Percentiles rank a stretch among this genome's conserved stretches.
These are phyloP conservation scores for Fusarium redolens DNA, from an alignment of 2,329 filamentous ascomycete genomes.

Conservation along the genomic window DNA sequence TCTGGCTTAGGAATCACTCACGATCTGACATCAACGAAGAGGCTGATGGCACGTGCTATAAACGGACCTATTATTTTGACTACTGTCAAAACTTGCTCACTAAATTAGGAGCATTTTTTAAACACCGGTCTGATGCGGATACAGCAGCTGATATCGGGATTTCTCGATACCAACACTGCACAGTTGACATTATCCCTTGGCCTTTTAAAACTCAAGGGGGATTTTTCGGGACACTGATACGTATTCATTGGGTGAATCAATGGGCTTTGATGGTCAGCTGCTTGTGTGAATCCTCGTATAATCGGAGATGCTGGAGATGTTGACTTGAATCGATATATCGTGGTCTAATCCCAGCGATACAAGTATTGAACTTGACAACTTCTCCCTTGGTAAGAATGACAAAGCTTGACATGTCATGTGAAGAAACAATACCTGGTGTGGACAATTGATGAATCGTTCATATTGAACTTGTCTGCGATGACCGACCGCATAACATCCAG, in stretches of 20 bases:
- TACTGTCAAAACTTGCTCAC: background rate
- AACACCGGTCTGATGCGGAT: constrained; percentile 8
- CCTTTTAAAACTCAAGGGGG: background rate
- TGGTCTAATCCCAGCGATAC: background rate
- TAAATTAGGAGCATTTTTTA: background rate
- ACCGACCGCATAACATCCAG: background rate
- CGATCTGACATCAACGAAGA: constrained; percentile 11
- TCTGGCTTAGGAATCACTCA: constrained; percentile 7
- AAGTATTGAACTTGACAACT: background rate
- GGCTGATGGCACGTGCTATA: constrained; percentile 7
- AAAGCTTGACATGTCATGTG: background rate
- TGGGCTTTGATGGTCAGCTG: constrained; percentile 7
- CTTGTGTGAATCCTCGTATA: background rate
- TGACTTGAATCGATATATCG: constrained; percentile 13
- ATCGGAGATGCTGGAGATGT: background rate
- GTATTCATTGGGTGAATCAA: background rate
- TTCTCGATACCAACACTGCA: constrained; percentile 13
- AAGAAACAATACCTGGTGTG: background rate
- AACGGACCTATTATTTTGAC: constrained; percentile 22
- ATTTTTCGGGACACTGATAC: background rate
- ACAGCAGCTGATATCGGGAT: constrained; percentile 5
- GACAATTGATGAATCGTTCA: background rate
- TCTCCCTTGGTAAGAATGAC: background rate
- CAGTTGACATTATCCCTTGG: background rate
- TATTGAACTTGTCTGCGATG: background rate